Evolutionary conservation across 306 rosid genomes (phyloP).

Genomic region (Phaseolus lunatus): DNA sequence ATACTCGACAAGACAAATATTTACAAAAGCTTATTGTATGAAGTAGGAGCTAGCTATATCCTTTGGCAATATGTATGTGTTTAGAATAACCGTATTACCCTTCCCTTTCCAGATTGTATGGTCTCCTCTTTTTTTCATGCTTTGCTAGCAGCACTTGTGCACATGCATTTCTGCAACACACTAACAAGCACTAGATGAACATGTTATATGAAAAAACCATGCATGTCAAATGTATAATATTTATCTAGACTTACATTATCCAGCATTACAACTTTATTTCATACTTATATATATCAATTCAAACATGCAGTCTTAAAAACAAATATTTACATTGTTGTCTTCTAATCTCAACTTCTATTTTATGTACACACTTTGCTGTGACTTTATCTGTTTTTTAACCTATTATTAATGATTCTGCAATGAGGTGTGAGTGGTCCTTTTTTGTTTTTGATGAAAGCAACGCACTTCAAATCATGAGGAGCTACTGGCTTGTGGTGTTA

Average conservation of each 20-base stretch:
- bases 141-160: constrained; percentile 29
- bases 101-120: constrained; percentile 44
- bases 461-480: constrained; percentile 11
- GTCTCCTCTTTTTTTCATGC: constrained; percentile 27
- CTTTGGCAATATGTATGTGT: constrained; percentile 52
- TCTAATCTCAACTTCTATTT: background rate
- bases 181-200: background rate
- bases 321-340: background rate
- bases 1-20: constrained; percentile 43
- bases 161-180: constrained; percentile 49
- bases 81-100: constrained; percentile 44
- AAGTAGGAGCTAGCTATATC: background rate
- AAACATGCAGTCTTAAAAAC: background rate
- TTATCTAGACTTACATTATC: background rate
- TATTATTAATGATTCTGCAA: constrained; percentile 5
- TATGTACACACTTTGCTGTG: background rate
- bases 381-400: too few species aligned
- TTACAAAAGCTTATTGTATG: background rate
- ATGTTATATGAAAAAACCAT: background rate
- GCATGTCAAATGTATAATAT: background rate
- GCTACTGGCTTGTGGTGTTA: background rate
- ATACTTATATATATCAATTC: background rate
- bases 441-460: constrained; percentile 9
- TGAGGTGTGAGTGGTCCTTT: constrained; percentile 12
- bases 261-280: background rate